Base-by-base conservation (phyloP, 768 basidiomycete species). In the Artomyces pyxidatus region DNA sequence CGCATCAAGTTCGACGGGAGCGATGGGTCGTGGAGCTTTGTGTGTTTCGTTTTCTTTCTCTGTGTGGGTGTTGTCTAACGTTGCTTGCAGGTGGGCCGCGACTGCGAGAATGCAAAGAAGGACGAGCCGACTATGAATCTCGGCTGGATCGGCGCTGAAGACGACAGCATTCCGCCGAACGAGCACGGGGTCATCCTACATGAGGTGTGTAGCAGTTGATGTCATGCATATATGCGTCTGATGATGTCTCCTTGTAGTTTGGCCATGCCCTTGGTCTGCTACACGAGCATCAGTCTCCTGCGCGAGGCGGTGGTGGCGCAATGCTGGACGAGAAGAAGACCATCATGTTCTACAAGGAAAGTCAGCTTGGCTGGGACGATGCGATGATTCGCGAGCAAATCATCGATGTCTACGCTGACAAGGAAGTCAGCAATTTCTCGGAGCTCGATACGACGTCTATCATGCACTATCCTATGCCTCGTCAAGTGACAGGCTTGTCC, bases 361-460 rank as follows among this genome's bases (percentile, higher is more conserved):
- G 32, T 4, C 32, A 35, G 5, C 32, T 35, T 17, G 32, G 32
- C 14, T 35, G 32, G 32, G 32, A 35, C 32, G 32, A 35, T 7
- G 32, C 4, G 1, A 35, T 35, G 32, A 35, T 35, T 4, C 32
- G 32, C 32, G 32, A 30, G 14, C 45, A 46, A 21, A 46, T 46
- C 9, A 35, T 46, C 30, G 45, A 46, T 30, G 29, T 46, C 28
- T 46, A 46, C 21, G 37, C n/a, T 23, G 22, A 14, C 29, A 19
- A 35, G n/a, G 29, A 46, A 17, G 32, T 46, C 17, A 35, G 45
- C 45, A 46, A 46, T 21, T 46, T 32, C 28, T 46, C 45, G 3
- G 30, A 46, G 17, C 37, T 46, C 9, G 45, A 46, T 37, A 32
- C 45, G 17, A 35, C 3, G 26, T 46, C 45, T 25, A 46, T 46